Base-by-base conservation (phyloP, 148 eudicot genomes). In the Salicornia ramosissima region DNA sequence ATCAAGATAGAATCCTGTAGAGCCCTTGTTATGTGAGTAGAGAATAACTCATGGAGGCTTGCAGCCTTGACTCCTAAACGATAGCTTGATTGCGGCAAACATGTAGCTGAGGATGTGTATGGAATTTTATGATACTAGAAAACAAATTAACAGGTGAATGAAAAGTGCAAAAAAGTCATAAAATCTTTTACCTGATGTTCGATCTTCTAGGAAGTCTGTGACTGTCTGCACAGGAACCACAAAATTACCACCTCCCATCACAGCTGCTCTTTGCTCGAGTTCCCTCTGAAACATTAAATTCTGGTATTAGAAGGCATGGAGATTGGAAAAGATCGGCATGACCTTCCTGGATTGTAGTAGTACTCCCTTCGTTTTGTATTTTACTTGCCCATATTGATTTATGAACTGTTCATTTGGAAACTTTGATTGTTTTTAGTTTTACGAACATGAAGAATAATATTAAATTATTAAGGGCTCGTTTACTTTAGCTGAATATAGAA, bases 231-330 rank as follows among this genome's bases (percentile, higher is more conserved):
- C 99, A 58, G 99, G 99, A 65, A 87, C 97, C 58, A 86, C 90
- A 74, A 91, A 89, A 75, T 91, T 88, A 55, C 99, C 97, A 64
- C 99, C 99, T 70, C 99, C 99, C 91, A 90, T 82, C 18, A 68
- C 69, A 68, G 99, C 97, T 18, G 99, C 97, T 82, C 81, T 89
- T 71, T 68, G 77, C 78, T 94, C 98, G 39, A 90, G 80, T 77
- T 82, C 87, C 80, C 85, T 90, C 98, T 93, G 71, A 10, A 67
- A 58, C 29, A 49, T 14, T 10, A 75, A 66, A 61, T 29, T 62
- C 22, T 15, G 51, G 13, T 13, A 11, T 30, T 73, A 25, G 73
- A 16, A 73, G 22, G 13, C 21, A 50, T 50, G 49, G 40, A 36
- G 40, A 36, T n/a, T n/a, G n/a, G n/a, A n/a, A n/a, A n/a, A n/a